Percentiles rank a stretch among this genome's conserved stretches.
Conservation (phyloP, 805 yeast species). For the Hanseniaspora vineae region DNA sequence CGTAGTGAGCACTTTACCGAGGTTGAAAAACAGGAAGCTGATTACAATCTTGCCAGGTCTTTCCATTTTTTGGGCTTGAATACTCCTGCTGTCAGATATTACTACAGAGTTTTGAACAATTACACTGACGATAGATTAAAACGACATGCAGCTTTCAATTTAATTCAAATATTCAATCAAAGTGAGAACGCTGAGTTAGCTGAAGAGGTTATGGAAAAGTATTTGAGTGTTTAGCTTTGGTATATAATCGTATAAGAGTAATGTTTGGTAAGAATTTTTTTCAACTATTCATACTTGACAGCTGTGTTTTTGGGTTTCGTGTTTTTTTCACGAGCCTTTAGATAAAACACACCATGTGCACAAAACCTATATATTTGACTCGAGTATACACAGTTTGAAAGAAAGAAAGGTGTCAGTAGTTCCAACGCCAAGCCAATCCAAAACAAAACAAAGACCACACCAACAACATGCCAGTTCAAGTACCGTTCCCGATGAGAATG, state of each 20-base stretch:
- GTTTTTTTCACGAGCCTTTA: neutral
- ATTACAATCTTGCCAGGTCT: constrained; percentile 71
- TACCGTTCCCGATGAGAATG: constrained; percentile 18
- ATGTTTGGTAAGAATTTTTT: too few relatives aligned
- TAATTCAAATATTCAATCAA: constrained; percentile 58
- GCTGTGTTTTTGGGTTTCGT: too few relatives aligned
- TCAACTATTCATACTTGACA: too few relatives aligned
- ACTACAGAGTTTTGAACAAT: constrained; percentile 48
- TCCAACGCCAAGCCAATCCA: neutral
- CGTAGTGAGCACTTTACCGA: constrained; percentile 27
- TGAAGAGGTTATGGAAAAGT: constrained; percentile 46
- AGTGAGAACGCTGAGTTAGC: constrained; percentile 65
- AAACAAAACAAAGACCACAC: neutral
- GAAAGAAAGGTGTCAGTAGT: neutral
- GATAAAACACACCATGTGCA: too few relatives aligned
- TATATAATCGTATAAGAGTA: neutral
- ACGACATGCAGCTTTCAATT: constrained; percentile 76
- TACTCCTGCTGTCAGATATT: constrained; percentile 60
- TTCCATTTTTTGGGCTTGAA: constrained; percentile 75
- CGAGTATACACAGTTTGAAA: neutral
- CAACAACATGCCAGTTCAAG: constrained; percentile 10
- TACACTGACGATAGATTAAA: constrained; percentile 48
- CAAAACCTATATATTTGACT: too few relatives aligned
- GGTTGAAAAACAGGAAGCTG: constrained; percentile 57
- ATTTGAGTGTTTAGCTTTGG: constrained; percentile 35